phyloP scores from a whole-genome alignment of 169 alveolate genomes.

The Plasmodium malariae region DNA sequence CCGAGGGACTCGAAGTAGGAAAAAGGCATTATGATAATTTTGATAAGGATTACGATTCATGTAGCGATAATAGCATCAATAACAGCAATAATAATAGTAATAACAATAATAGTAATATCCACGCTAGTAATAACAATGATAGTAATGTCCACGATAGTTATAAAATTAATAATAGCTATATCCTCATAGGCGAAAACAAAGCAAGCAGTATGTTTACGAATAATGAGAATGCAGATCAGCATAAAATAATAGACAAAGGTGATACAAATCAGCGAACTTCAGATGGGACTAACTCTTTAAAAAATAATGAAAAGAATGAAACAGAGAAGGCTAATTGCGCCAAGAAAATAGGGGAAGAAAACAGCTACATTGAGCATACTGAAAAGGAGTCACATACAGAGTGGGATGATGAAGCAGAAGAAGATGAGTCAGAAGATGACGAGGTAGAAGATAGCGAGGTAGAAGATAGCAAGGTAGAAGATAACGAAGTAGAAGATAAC shows the following conservation, averaged over 20 bases:
- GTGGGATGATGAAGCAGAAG: not conserved
- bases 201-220: too few species aligned
- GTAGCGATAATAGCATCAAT: not conserved
- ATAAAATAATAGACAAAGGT: too few species aligned
- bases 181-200: too few species aligned
- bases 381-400: not conserved
- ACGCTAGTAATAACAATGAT: too few species aligned
- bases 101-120: too few species aligned
- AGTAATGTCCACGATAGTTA: too few species aligned
- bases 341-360: not conserved
- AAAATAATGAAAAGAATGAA: not conserved
- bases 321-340: not conserved
- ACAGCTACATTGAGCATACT: not conserved
- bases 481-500: conserved; percentile 5
- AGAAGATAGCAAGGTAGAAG: not conserved
- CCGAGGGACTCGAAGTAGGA: not conserved
- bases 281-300: too few species aligned
- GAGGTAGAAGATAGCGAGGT: not conserved
- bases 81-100: not conserved
- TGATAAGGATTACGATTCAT: not conserved
- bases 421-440: not conserved
- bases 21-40: not conserved
- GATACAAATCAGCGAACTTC: too few species aligned
- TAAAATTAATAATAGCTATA: too few species aligned
- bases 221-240: too few species aligned